Percentiles rank a stretch among this genome's conserved stretches.
Evolutionary conservation across 108 stramenopile species (phyloP).

Genomic region (Bacterosira constricta): DNA sequence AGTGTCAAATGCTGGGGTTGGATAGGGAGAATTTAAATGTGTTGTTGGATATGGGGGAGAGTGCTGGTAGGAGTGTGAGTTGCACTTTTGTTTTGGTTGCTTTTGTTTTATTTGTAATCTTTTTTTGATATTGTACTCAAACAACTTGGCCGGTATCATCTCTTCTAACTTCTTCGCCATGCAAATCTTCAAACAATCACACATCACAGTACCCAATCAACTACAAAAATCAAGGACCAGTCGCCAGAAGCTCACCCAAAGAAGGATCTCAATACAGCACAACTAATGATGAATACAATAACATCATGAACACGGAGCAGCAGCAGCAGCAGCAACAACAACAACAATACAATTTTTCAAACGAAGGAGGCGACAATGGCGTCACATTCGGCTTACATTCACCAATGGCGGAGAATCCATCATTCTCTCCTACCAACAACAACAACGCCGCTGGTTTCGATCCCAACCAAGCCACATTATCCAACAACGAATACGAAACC

Average conservation of each 20-base stretch:
- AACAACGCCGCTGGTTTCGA: not conserved
- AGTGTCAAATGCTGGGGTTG: constrained; percentile 71
- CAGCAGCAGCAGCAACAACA: too few relatives aligned
- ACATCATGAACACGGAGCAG: constrained; percentile 3
- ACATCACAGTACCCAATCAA: constrained; percentile 24
- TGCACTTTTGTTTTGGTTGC: not conserved
- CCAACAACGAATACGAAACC: constrained; percentile 2
- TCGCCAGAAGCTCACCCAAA: not conserved
- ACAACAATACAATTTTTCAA: not conserved
- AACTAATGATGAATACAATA: not conserved
- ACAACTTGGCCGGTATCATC: too few relatives aligned
- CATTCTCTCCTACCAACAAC: not conserved
- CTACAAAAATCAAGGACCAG: not conserved
- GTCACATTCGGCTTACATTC: constrained; percentile 36
- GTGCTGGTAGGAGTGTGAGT: constrained; percentile 21
- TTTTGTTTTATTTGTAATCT: not conserved
- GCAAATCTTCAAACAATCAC: not conserved
- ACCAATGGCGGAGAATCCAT: too few relatives aligned
- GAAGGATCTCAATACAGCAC: not conserved
- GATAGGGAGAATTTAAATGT: constrained; percentile 62
- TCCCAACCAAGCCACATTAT: not conserved
- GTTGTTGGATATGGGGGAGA: constrained; percentile 48
- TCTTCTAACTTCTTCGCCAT: not conserved
- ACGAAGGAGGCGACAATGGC: constrained; percentile 13
- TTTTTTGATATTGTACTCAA: not conserved